Evolutionary conservation across 2,329 filamentous ascomycete species (phyloP), one percentile per base, ranked within the genome.

Genomic region (Hypoxylon sp.): DNA sequence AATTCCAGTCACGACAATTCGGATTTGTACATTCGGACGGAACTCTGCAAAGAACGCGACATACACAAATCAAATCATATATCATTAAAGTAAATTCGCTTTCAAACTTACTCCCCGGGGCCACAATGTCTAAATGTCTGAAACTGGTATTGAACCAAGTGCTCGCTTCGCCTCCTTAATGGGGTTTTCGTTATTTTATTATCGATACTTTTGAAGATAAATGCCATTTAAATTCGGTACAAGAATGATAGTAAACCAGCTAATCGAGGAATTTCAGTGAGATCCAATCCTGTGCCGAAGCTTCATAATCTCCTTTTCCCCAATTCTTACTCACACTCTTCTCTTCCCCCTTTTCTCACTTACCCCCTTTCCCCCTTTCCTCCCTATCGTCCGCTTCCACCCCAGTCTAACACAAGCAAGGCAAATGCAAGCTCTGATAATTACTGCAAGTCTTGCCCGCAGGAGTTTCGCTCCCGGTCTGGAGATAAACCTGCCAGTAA

Each of bases 351-450:
- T 12, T 8, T 37, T 21, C 21, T 34, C 37, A 11, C 8, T 16
- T 1, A 45, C 39, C 41, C 43, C 43, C 21, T 46, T 25, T 12
- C 14, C 23, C 21, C 27, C 14, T 23, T 19, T 48, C n/a, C 16
- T 29, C 19, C n/a, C 14, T 9, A 30, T 23, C 45, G 25, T 19
- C 29, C 16, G 5, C 29, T 19, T 30, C 12, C n/a, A 27, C n/a
- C 25, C 48, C 58, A 83, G 9, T 27, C 50, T 60, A 83, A 53
- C 83, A 85, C 37, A 86, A 70, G 67, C 83, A 85, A 30, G 84
- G 84, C 70, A 86, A 73, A 75, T 87, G 85, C 59, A 87, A 77
- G 27, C 83, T 85, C 78, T 86, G 83, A 63, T 83, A 85, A 72
- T 86, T 86, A 68, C 82, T 86, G 70, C 84, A 87, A 4, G 78